These are phyloP conservation scores for Aurinia saxatilis DNA, from an alignment of 345 rosid genomes.

Conservation along the genomic window DNA sequence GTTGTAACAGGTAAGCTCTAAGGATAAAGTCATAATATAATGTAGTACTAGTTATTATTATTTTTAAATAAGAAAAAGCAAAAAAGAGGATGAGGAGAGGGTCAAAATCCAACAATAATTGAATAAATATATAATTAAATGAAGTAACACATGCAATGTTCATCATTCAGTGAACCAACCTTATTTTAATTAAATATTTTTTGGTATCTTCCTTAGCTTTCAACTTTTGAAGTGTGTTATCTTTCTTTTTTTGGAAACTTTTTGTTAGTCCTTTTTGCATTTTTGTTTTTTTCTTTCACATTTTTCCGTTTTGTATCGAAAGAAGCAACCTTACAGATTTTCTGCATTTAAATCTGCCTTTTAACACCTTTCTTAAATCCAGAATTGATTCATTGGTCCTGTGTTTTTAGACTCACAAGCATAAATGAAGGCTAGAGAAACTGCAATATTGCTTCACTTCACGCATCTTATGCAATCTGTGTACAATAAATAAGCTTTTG, in stretches of 20 bases:
- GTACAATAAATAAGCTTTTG: background rate
- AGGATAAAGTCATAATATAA: background rate
- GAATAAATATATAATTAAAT: background rate
- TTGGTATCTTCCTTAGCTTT: constrained; percentile 12
- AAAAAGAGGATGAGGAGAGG: background rate
- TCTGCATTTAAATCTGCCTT: background rate
- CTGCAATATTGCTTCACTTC: background rate
- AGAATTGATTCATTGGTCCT: constrained; percentile 4
- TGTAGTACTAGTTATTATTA: background rate
- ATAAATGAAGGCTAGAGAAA: background rate
- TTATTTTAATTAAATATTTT: constrained; percentile 5
- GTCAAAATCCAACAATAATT: constrained; percentile 18
- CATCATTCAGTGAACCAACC: constrained; percentile 21
- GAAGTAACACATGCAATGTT: constrained; percentile 27
- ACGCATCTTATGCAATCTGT: background rate
- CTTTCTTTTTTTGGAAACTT: constrained; percentile 21
- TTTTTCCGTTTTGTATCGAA: background rate
- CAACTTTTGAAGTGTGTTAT: constrained; percentile 9
- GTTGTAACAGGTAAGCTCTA: constrained; percentile 21
- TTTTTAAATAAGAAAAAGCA: background rate
- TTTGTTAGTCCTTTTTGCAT: constrained; percentile 16
- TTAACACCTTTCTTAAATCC: background rate
- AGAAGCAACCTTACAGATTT: constrained; percentile 2
- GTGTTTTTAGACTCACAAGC: background rate
- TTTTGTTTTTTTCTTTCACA: constrained; percentile 12